Percentiles rank a stretch among this genome's conserved stretches.
These are phyloP conservation scores for Hypoxylon sp. DNA, from an alignment of 2,329 filamentous ascomycete genomes.

Conservation along the genomic window DNA sequence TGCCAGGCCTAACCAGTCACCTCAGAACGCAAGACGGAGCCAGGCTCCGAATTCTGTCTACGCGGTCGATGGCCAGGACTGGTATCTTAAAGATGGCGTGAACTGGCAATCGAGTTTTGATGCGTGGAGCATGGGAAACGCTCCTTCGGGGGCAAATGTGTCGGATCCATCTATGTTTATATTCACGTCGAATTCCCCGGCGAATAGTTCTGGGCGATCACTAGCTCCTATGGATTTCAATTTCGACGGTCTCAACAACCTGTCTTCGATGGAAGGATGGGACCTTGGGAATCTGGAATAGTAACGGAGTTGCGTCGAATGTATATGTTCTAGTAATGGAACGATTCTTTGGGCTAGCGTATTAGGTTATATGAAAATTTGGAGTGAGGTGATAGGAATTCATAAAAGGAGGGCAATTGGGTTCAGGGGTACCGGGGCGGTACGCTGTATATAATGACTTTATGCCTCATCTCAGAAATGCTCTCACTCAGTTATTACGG, in stretches of 20 bases:
- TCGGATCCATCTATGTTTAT: slow-evolving; percentile 54
- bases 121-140: slow-evolving; percentile 62
- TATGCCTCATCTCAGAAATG: background rate
- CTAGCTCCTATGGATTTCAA: slow-evolving; percentile 48
- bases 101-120: slow-evolving; percentile 72
- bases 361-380: slow-evolving; percentile 6
- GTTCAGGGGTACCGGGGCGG: slow-evolving; percentile 16
- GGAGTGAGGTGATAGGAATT: background rate
- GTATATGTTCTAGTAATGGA: slow-evolving; percentile 14
- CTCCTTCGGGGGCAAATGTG: slow-evolving; percentile 48
- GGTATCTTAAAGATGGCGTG: slow-evolving; percentile 70
- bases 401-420: background rate
- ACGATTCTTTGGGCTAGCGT: slow-evolving; percentile 5
- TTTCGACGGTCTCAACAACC: slow-evolving; percentile 49
- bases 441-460: slow-evolving; percentile 26
- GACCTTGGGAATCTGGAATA: slow-evolving; percentile 51
- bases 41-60: slow-evolving; percentile 54
- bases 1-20: slow-evolving; percentile 40
- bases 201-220: slow-evolving; percentile 39
- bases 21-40: slow-evolving; percentile 48
- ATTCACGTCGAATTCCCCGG: slow-evolving; percentile 47
- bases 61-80: slow-evolving; percentile 67
- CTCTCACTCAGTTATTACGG: slow-evolving; percentile 11
- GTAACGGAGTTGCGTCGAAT: slow-evolving; percentile 14
- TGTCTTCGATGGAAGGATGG: slow-evolving; percentile 52